Base-by-base conservation (phyloP, 352 stramenopile species). In the Phytophthora crassamura region DNA sequence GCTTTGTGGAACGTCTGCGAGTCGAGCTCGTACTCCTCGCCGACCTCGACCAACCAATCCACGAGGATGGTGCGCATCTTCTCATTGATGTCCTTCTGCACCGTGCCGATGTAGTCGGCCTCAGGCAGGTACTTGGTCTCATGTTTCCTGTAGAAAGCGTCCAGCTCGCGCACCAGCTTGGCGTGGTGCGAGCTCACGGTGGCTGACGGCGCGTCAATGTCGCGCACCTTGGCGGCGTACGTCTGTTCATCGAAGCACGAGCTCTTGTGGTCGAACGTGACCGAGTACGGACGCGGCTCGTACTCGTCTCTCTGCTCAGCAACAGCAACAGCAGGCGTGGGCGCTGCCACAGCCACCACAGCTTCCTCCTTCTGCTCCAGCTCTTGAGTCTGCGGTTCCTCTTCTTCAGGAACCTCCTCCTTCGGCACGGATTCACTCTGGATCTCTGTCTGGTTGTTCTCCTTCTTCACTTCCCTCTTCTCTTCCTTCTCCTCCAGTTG, bases 41-140 rank as follows among this genome's bases (percentile, higher is more conserved):
- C 78, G 34, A 96, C 88, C 63, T 96, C 88, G 16, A 99, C 94
- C 7, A 99, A 89, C 98, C 98, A 99, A 78, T 99, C 98, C 25
- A 99, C 91, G 42, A 99, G 87, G 64, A 99, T 99, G 12, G 97
- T 97, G 55, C 98, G 86, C 98, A 99, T 99, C 59, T 98, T 98
- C 67, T 98, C 94, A 73, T 99, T 99, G 70, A 99, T 99, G 72
- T 99, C 97, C 46, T 88, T 75, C 76, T 99, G 98, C n/a, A 88
- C 72, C 1, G 69, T 75, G 49, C 80, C 78, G 18, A 93, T 87
- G 66, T 91, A 93, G 7, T 82, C 74, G 8, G 76, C 64, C 38
- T 81, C 58, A 2, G 82, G 64, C 28, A 86, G 69, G 69, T 95
- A 93, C 58, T 95, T 95, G 6, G 64, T 58, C 62, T 94, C 82